Base-by-base conservation (phyloP, 1,139 yeast genomes). In the Pichia sp. region DNA sequence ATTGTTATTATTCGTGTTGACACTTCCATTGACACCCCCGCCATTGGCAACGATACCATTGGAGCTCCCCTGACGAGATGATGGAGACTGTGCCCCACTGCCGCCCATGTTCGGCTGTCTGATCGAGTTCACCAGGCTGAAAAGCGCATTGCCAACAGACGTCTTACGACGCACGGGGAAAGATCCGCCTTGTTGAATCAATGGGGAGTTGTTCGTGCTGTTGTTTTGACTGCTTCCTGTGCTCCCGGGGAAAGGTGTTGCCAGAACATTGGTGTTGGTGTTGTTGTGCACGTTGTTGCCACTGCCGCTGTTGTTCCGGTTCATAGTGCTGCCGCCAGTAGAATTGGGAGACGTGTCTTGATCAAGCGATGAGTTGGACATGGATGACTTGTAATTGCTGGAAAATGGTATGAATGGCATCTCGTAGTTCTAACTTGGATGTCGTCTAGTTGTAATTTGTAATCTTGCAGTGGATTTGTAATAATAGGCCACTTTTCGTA, bases 61-160 rank as follows among this genome's bases (percentile, higher is more conserved):
- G n/a, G n/a, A n/a, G n/a, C n/a, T n/a, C n/a, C n/a, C n/a, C n/a
- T n/a, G n/a, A n/a, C n/a, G n/a, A n/a, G n/a, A n/a, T n/a, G n/a
- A n/a, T n/a, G n/a, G n/a, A n/a, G n/a, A n/a, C n/a, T n/a, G n/a
- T n/a, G n/a, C n/a, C n/a, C n/a, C n/a, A n/a, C n/a, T n/a, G n/a
- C n/a, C n/a, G n/a, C 37, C 34, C 17, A 45, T 27, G 36, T 48
- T 46, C 7, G 55, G 56, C 50, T 36, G 46, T 39, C 63, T 54
- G 14, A 60, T 60, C 4, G 60, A 54, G 38, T 56, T 56, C 15
- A 60, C 59, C 19, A 60, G 48, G 31, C 36, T 56, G 4, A 56
- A 47, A 12, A 60, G 44, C 11, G 58, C 54, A 42, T 57, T 59
- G 6, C 61, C 53, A 19, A 60, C 59, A 19, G 62, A 58, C 2